A percentile compares a stretch with the other conserved stretches of the same genome.
Evolutionary conservation across 129 eudicot species (phyloP).

Genomic region (Helichrysum umbraculigerum): DNA sequence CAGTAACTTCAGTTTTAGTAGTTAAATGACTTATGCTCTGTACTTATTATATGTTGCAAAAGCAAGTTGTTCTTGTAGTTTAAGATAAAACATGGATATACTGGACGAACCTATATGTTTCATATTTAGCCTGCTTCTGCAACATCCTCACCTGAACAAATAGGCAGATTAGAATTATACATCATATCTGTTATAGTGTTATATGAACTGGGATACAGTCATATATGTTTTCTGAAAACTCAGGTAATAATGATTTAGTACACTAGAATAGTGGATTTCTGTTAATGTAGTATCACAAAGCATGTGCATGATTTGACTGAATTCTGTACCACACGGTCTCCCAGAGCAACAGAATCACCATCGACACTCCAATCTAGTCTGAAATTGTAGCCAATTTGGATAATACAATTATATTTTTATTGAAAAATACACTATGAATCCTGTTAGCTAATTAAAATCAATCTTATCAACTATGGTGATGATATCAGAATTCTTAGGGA

Average conservation of each 20-base stretch:
- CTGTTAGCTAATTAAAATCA: not conserved
- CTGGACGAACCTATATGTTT: slow-evolving; percentile 6
- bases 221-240: not conserved
- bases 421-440: not conserved
- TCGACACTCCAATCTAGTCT: not conserved
- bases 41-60: slow-evolving; percentile 7
- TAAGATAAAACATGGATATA: slow-evolving; percentile 4
- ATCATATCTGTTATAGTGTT: not conserved
- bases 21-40: slow-evolving; percentile 8
- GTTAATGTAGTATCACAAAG: not conserved
- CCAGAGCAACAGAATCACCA: slow-evolving; percentile 6
- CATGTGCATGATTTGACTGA: slow-evolving; percentile 11
- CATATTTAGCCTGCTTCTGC: slow-evolving; percentile 20
- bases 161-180: slow-evolving; percentile 3
- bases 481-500: not conserved
- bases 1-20: not conserved
- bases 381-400: not conserved
- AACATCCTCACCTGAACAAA: slow-evolving; percentile 6
- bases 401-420: too few relatives aligned
- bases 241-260: not conserved
- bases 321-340: not conserved
- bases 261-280: not conserved
- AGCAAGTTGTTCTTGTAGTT: slow-evolving; percentile 4
- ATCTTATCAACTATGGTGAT: slow-evolving; percentile 11
- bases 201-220: not conserved